phyloP scores from a whole-genome alignment of 495 filamentous ascomycete genomes.

The Aspergillus wentii region DNA sequence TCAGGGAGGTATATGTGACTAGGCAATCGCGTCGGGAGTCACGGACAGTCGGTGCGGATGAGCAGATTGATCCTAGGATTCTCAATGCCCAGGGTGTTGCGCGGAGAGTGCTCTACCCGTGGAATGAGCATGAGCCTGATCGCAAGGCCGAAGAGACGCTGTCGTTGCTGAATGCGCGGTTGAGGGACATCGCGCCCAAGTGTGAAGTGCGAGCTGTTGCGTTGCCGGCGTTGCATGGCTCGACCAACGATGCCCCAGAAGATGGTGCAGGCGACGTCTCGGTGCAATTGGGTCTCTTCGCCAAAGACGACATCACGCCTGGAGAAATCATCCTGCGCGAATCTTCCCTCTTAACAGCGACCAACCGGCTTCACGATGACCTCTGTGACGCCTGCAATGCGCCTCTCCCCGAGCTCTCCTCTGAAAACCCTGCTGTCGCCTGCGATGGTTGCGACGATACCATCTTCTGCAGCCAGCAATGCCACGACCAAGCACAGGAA shows the following conservation, averaged over 20 bases:
- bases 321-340: conserved; percentile 77
- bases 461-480: conserved; percentile 78
- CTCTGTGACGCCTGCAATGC: conserved; percentile 81
- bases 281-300: conserved; percentile 83
- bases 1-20: conserved; percentile 20
- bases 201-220: conserved; percentile 66
- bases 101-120: conserved; percentile 85
- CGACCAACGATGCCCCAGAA: conserved; percentile 23
- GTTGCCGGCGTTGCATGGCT: conserved; percentile 61
- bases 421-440: conserved; percentile 40
- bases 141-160: conserved; percentile 68
- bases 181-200: conserved; percentile 60
- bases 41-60: background rate
- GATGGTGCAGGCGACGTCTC: conserved; percentile 24
- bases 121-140: conserved; percentile 88
- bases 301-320: conserved; percentile 70
- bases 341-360: conserved; percentile 75
- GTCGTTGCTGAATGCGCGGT: conserved; percentile 57
- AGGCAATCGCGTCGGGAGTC: conserved; percentile 30
- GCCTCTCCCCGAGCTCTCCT: conserved; percentile 59
- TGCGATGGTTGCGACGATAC: conserved; percentile 77
- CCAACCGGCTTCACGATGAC: conserved; percentile 71
- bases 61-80: conserved; percentile 42
- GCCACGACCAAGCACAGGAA: conserved; percentile 63
- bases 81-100: conserved; percentile 71